Evolutionary conservation across 2,329 filamentous ascomycete genomes (phyloP).

Genomic region (Scedosporium boydii): DNA sequence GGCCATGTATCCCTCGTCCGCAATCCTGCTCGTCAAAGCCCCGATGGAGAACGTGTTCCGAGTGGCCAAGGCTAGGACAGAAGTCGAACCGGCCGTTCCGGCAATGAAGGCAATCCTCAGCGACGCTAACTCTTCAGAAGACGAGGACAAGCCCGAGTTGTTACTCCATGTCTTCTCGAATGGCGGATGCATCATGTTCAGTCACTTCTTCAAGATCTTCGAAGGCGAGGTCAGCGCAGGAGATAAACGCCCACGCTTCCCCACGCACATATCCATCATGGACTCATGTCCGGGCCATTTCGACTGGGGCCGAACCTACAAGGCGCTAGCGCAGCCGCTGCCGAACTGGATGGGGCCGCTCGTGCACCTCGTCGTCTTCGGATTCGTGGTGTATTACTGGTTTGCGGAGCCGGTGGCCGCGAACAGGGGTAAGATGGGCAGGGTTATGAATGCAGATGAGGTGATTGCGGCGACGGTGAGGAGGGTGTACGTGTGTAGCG

Average conservation of each 20-base stretch:
- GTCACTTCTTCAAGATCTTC: conserved; percentile 26
- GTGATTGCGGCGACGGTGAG: conserved; percentile 7
- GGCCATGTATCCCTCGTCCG: conserved; percentile 30
- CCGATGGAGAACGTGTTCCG: conserved; percentile 19
- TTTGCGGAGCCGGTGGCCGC: neutral
- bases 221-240: conserved; percentile 13
- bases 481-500: conserved; percentile 12
- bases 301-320: neutral
- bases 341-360: neutral
- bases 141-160: conserved; percentile 20
- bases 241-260: conserved; percentile 18
- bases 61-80: conserved; percentile 18
- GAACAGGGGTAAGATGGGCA: conserved; percentile 5
- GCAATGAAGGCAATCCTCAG: conserved; percentile 24
- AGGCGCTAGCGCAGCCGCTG: neutral
- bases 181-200: conserved; percentile 35
- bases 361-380: neutral
- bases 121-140: conserved; percentile 10
- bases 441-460: conserved; percentile 7
- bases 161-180: conserved; percentile 44
- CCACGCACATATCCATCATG: conserved; percentile 32
- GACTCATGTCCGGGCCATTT: conserved; percentile 2
- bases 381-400: neutral
- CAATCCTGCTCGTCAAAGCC: conserved; percentile 37
- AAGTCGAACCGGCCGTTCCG: conserved; percentile 28